Base-by-base conservation (phyloP, 1,284 basidiomycete genomes). In the Cryptococcus jaspeensis region DNA sequence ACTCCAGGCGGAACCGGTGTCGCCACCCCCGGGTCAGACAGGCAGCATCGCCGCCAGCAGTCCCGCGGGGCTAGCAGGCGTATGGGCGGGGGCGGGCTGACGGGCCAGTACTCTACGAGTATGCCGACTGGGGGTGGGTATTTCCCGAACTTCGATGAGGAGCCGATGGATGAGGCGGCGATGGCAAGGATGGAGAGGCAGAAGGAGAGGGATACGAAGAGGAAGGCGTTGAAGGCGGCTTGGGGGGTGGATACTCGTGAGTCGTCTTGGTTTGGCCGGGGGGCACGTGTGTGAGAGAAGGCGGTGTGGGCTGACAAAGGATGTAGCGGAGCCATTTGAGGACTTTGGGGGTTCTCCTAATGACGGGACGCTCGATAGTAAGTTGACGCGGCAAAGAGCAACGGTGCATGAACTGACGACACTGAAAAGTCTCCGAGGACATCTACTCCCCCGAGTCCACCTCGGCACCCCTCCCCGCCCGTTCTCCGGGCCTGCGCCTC, bases 221-320 rank as follows among this genome's bases (percentile, higher is more conserved):
- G 71, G 46, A 60, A 66, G 39, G 76, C 76, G 4, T 56, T 78
- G 48, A 74, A 78, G 52, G 76, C 75, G 16, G 76, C 75, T 23
- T 78, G 76, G 76, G 76, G 76, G 9, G 75, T 70, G 22, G 75
- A 78, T 60, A 70, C 66, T 22, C 76, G 76, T 78, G 53, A 68
- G 76, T 70, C 35, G 35, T 38, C 36, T 38, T n/a, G n/a, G 8
- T 38, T 28, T 8, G 35, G 9, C 47, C 16, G 52, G 43, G 2
- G 12, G 6, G n/a, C n/a, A n/a, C n/a, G n/a, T n/a, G 13, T 8
- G 32, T 32, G 25, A 39, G 22, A 38, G n/a, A 32, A 36, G 15
- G 50, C 22, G n/a, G 11, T 40, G 16, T 23, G 39, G 40, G 38
- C 38, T 55, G n/a, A 43, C 37, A 25, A 1, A 6, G 23, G 25